phyloP scores from a whole-genome alignment of 345 rosid species.

The Geranium brycei region DNA sequence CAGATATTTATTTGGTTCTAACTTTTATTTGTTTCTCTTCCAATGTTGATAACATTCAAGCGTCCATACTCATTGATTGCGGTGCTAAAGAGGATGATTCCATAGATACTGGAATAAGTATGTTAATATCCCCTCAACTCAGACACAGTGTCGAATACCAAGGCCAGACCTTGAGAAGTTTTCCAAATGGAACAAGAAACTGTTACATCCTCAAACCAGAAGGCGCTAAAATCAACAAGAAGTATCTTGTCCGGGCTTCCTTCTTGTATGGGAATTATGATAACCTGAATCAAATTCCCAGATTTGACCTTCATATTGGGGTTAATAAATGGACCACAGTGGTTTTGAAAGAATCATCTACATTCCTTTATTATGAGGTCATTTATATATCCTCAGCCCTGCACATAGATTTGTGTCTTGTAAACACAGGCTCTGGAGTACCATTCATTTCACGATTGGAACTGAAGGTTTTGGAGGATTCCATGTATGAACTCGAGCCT shows the following conservation, averaged over 20 bases:
- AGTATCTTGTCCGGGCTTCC: slow-evolving; percentile 11
- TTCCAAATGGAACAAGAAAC: slow-evolving; percentile 14
- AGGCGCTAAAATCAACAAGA: background rate
- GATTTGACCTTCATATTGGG: slow-evolving; percentile 13
- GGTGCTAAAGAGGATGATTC: no score
- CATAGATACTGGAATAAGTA: no score
- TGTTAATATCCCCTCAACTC: no score
- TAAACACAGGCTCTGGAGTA: background rate
- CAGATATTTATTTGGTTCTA: no score
- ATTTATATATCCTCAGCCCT: background rate
- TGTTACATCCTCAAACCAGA: slow-evolving; percentile 12
- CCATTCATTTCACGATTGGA: background rate
- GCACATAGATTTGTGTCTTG: background rate
- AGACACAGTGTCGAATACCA: no score
- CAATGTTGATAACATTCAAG: no score
- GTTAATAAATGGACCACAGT: slow-evolving; percentile 8
- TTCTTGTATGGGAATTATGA: slow-evolving; percentile 20
- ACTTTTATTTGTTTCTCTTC: no score
- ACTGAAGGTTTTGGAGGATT: background rate
- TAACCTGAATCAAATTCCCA: background rate
- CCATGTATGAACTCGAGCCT: background rate
- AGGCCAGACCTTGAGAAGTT: slow-evolving; percentile 7
- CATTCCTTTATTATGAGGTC: background rate
- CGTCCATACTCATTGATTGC: no score
- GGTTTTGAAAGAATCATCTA: background rate